phyloP scores from a whole-genome alignment of 1,284 basidiomycete genomes.

The Leccinum cinnamomeum region DNA sequence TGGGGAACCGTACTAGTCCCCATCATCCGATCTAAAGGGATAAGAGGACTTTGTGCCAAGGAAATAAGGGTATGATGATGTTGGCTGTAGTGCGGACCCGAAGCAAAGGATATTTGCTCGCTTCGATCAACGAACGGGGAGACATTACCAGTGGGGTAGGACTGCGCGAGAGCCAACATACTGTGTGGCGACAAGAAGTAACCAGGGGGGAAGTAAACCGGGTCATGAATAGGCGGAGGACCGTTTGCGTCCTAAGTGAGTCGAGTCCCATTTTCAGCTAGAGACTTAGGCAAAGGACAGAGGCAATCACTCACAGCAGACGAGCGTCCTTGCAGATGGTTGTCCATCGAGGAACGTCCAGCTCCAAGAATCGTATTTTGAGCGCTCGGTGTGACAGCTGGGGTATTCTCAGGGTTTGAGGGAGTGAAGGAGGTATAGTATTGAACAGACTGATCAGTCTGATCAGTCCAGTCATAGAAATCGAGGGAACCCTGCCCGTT shows the following conservation, averaged over 20 bases:
- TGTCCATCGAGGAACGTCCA: no score
- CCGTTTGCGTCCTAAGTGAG: not conserved
- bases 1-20: not conserved
- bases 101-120: not conserved
- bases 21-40: not conserved
- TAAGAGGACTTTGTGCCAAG: no score
- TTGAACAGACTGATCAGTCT: not conserved
- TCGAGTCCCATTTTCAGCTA: slow-evolving; percentile 3
- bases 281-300: not conserved
- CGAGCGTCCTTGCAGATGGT: accelerated
- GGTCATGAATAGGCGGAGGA: not conserved
- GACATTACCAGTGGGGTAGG: not conserved
- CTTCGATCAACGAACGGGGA: not conserved
- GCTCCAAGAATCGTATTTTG: not conserved
- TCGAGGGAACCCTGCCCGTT: not conserved
- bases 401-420: not conserved
- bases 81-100: not conserved
- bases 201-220: not conserved
- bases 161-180: not conserved
- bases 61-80: not conserved
- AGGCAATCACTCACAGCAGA: slow-evolving; percentile 1
- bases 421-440: not conserved
- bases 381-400: not conserved
- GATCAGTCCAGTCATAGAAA: no score
- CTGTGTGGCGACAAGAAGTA: no score